Percentiles rank a stretch among this genome's conserved stretches.
These are phyloP conservation scores for Penicillium sp. DNA, from an alignment of 2,329 filamentous ascomycete genomes.

Conservation along the genomic window DNA sequence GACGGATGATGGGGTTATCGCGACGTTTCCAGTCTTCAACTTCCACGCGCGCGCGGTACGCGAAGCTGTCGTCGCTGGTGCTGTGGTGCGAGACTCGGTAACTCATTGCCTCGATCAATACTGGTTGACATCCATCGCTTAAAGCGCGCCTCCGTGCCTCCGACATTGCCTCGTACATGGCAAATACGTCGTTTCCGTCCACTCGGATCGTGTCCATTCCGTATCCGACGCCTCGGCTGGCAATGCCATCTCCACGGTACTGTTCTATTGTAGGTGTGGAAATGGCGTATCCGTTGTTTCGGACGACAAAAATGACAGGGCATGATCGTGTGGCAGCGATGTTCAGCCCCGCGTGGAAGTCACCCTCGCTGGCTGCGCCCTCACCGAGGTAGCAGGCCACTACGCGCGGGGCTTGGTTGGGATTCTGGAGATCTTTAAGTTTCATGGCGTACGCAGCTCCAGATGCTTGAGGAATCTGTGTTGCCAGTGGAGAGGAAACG, in stretches of 20 bases:
- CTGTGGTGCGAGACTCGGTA: constrained; percentile 98
- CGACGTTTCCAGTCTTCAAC: constrained; percentile 92
- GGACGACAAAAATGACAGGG: constrained; percentile 83
- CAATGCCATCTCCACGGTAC: constrained; percentile 88
- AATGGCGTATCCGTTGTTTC: constrained; percentile 91
- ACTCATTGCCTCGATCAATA: constrained; percentile 93
- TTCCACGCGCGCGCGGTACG: constrained; percentile 87
- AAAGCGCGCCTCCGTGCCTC: constrained; percentile 76
- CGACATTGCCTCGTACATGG: constrained; percentile 76
- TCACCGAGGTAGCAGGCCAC: constrained; percentile 87
- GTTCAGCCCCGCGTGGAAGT: constrained; percentile 88
- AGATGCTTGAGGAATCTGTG: constrained; percentile 83
- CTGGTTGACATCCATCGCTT: constrained; percentile 72
- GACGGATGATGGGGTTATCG: constrained; percentile 81
- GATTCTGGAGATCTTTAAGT: constrained; percentile 71
- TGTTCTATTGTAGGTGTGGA: constrained; percentile 86
- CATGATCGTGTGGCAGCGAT: constrained; percentile 87
- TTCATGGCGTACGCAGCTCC: constrained; percentile 87
- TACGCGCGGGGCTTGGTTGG: constrained; percentile 64
- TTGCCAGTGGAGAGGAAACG: constrained; percentile 80
- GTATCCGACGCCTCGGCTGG: constrained; percentile 80
- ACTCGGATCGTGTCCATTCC: constrained; percentile 92
- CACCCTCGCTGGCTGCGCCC: constrained; percentile 84
- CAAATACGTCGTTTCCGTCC: constrained; percentile 93
- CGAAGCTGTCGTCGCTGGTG: constrained; percentile 94